Base-by-base conservation (phyloP, 2,329 filamentous ascomycete species). In the Aspergillus intermedius region DNA sequence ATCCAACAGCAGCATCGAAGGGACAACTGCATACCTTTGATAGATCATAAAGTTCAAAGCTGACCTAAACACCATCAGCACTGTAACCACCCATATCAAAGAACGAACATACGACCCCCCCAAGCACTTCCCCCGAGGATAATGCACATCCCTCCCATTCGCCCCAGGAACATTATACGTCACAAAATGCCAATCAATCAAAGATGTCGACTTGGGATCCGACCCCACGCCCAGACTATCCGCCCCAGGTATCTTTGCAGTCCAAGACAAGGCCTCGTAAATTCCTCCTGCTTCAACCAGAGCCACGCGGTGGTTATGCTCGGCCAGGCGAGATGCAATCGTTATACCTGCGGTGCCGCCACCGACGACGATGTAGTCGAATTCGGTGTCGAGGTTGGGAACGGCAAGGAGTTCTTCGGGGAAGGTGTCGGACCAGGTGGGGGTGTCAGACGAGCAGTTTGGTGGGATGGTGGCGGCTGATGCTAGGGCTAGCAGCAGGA, bases 211-310 rank as follows among this genome's bases (percentile, higher is more conserved):
- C 2, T 49, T 46, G 5, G 54, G 44, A 45, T 54, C 49, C 4
- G 59, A 53, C 10, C 62, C 61, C 15, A 57, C 52, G 1, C 59
- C 59, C 17, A 64, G 34, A 28, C 46, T 53, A 6, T 48, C 58
- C 13, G 58, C 52, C 1, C 52, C 59, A 1, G 57, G 60, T n/a
- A 83, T 76, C 32, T 76, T 78, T 7, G 67, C 65, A 1, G 76
- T 70, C 1, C 78, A 80, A 3, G 77, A 81, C 4, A 68, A 75
- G 56, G 81, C 77, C 42, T 77, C 73, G 17, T 76, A 72, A 40
- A 78, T 65, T 5, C 77, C 68, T 5, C 68, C 68, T 4, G 69
- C 67, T 49, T 71, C 66, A 7, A 70, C 55, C 15, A 70, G 59
- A 2, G 72, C 66, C 17, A 74, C 62, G 8, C 55, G 65, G 28